Conservation (phyloP, 2,329 filamentous ascomycete genomes). For the Penicillium sp. region DNA sequence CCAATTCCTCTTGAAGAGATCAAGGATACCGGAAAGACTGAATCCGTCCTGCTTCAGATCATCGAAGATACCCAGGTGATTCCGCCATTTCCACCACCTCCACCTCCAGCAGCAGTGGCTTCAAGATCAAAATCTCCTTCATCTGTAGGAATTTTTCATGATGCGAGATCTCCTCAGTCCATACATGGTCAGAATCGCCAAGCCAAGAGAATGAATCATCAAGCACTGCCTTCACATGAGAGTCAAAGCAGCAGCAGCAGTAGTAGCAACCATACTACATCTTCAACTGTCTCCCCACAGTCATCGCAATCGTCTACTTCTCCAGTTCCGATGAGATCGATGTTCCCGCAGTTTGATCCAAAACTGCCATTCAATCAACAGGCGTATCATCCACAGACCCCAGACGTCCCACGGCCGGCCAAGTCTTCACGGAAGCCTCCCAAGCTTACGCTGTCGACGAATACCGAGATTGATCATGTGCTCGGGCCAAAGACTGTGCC, state of each 20-base stretch:
- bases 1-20: constrained; percentile 33
- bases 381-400: constrained; percentile 34
- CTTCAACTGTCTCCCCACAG: constrained; percentile 16
- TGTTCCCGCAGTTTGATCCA: constrained; percentile 48
- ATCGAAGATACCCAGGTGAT: constrained; percentile 37
- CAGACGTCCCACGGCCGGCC: constrained; percentile 13
- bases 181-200: constrained; percentile 16
- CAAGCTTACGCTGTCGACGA: constrained; percentile 32
- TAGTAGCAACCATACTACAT: constrained; percentile 16
- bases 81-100: constrained; percentile 26
- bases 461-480: constrained; percentile 36
- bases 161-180: constrained; percentile 18
- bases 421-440: constrained; percentile 23
- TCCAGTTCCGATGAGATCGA: constrained; percentile 45
- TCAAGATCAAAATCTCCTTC: constrained; percentile 18
- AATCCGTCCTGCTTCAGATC: constrained; percentile 40
- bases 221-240: constrained; percentile 11
- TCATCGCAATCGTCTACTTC: constrained; percentile 26
- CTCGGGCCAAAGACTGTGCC: constrained; percentile 45
- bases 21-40: constrained; percentile 30
- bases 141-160: constrained; percentile 11
- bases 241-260: constrained; percentile 17
- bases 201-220: constrained; percentile 13
- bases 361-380: constrained; percentile 39
- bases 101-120: constrained; percentile 18